Conservation (phyloP, 2,329 filamentous ascomycete genomes). For the Paecilomyces dactylethromorphus region DNA sequence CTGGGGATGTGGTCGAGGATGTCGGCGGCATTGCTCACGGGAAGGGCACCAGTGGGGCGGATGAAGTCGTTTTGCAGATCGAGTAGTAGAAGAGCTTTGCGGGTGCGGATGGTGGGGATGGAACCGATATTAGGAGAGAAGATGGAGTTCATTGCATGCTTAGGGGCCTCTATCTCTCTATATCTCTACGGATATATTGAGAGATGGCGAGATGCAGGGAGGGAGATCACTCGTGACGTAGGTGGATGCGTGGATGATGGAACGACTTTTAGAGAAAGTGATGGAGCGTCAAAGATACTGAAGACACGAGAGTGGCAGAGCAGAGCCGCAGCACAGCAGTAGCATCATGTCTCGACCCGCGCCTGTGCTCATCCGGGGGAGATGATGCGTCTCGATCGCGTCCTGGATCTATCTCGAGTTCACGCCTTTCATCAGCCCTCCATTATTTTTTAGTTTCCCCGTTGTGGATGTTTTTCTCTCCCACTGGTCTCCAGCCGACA, state of each 20-base stretch:
- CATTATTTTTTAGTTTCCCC: no score
- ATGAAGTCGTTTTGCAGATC: conserved; percentile 92
- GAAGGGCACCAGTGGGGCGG: conserved; percentile 58
- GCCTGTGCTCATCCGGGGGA: background rate
- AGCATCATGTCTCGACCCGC: background rate
- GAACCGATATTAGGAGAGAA: conserved; percentile 4
- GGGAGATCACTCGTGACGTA: background rate
- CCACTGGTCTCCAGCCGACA: conserved; percentile 12
- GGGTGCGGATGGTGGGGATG: conserved; percentile 47
- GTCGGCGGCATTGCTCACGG: conserved; percentile 55
- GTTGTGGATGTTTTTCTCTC: background rate
- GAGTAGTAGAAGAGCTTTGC: conserved; percentile 69
- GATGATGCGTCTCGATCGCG: background rate
- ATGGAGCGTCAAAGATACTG: background rate
- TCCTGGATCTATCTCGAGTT: background rate
- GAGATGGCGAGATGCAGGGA: background rate
- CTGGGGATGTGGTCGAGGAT: conserved; percentile 62
- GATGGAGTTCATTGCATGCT: conserved; percentile 7
- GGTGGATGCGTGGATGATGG: background rate
- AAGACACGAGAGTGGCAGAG: background rate
- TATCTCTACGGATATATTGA: background rate
- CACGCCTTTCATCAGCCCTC: no score
- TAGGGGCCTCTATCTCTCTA: background rate
- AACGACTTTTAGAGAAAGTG: background rate
- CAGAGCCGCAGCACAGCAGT: background rate